These are phyloP conservation scores for Leucogyrophana mollusca DNA, from an alignment of 768 basidiomycete genomes.

Conservation along the genomic window DNA sequence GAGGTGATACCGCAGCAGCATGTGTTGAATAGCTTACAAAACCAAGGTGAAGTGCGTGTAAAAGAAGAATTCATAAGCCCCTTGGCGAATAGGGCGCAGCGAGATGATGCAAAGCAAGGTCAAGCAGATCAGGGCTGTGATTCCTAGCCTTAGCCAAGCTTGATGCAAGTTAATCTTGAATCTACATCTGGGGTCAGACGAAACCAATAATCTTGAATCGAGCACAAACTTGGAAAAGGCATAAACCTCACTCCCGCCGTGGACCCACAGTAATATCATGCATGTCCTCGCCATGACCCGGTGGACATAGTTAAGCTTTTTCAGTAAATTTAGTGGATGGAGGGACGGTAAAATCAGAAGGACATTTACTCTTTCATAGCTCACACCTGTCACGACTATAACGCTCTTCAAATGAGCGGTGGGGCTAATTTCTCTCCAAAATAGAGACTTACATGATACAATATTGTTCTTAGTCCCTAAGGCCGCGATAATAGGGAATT, in stretches of 20 bases:
- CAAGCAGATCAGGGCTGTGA: conserved; percentile 37
- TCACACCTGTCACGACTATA: conserved; percentile 26
- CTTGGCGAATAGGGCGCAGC: conserved; percentile 45
- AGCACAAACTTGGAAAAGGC: conserved; percentile 2
- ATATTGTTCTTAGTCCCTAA: conserved; percentile 52
- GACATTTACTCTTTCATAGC: conserved; percentile 23
- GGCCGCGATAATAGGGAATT: conserved; percentile 42
- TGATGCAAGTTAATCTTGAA: neutral
- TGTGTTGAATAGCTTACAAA: conserved; percentile 27
- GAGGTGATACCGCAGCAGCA: neutral
- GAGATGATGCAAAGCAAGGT: conserved; percentile 45
- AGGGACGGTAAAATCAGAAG: neutral
- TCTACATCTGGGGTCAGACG: conserved; percentile 1
- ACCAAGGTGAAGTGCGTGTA: conserved; percentile 44
- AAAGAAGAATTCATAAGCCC: conserved; percentile 53
- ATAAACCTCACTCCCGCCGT: conserved; percentile 30
- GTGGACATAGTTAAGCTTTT: conserved; percentile 42
- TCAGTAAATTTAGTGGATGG: conserved; percentile 4
- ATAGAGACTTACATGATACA: conserved; percentile 31
- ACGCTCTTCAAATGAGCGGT: neutral
- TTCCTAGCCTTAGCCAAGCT: conserved; percentile 29
- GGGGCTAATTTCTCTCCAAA: too few species aligned
- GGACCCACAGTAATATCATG: conserved; percentile 48
- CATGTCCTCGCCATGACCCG: conserved; percentile 48
- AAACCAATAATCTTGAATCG: neutral